These are phyloP conservation scores for Kwoniella mangroviensis DNA, from an alignment of 768 basidiomycete species.

Conservation along the genomic window DNA sequence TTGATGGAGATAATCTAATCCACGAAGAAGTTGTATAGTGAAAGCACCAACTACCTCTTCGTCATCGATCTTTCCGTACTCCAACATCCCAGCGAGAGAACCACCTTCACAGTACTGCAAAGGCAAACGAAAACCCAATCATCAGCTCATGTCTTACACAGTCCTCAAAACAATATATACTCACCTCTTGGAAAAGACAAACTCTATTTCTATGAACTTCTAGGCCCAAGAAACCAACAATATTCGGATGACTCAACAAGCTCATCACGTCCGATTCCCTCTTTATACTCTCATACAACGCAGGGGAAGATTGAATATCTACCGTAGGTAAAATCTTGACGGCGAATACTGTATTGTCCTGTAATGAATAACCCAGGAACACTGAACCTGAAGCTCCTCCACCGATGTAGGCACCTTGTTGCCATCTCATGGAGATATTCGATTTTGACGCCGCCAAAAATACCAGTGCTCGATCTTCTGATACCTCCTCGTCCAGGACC, in stretches of 20 bases:
- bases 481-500: slow-evolving; percentile 89
- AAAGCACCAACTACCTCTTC: slow-evolving; percentile 94
- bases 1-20: slow-evolving; percentile 89
- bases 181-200: slow-evolving; percentile 27
- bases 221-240: slow-evolving; percentile 98
- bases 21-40: slow-evolving; percentile 95
- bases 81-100: slow-evolving; percentile 82
- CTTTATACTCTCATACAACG: slow-evolving; percentile 86
- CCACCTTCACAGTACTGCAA: slow-evolving; percentile 84
- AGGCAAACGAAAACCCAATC: not conserved
- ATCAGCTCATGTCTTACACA: not conserved
- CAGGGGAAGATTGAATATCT: slow-evolving; percentile 84
- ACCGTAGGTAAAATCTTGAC: slow-evolving; percentile 99
- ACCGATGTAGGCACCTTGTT: slow-evolving; percentile 96
- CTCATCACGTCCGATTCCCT: slow-evolving; percentile 98
- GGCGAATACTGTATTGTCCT: slow-evolving; percentile 94
- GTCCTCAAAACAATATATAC: not conserved
- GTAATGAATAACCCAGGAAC: slow-evolving; percentile 96
- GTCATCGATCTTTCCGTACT: slow-evolving; percentile 93
- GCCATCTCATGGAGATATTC: slow-evolving; percentile 95
- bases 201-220: slow-evolving; percentile 61
- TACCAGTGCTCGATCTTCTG: slow-evolving; percentile 89
- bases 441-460: slow-evolving; percentile 95
- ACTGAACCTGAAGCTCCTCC: slow-evolving; percentile 99
- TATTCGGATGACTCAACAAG: slow-evolving; percentile 94